phyloP scores from a whole-genome alignment of 2,329 filamentous ascomycete genomes.

The Curvularia sp. region DNA sequence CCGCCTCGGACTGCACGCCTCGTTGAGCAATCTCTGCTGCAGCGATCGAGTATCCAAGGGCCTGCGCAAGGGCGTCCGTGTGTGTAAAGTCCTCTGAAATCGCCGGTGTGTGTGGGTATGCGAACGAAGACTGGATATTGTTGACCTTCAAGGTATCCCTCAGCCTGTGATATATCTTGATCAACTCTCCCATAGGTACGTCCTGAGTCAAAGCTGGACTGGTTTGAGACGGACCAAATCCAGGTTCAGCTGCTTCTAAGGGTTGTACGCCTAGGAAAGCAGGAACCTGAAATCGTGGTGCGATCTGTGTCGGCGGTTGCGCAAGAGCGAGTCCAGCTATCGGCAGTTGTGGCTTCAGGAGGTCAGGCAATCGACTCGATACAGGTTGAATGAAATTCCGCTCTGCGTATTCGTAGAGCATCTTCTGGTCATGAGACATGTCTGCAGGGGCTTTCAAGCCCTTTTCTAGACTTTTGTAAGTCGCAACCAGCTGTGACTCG shows the following conservation, averaged over 20 bases:
- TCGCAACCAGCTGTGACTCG: conserved; percentile 62
- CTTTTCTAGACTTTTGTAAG: conserved; percentile 55
- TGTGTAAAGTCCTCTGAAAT: conserved; percentile 58
- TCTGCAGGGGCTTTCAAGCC: conserved; percentile 33
- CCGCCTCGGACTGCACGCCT: conserved; percentile 74
- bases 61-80: conserved; percentile 67
- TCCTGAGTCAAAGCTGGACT: conserved; percentile 26
- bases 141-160: conserved; percentile 63
- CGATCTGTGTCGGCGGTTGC: conserved; percentile 9
- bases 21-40: conserved; percentile 91
- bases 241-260: conserved; percentile 35
- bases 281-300: conserved; percentile 42
- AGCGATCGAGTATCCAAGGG: conserved; percentile 84
- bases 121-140: conserved; percentile 57
- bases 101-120: conserved; percentile 52
- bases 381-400: conserved; percentile 60
- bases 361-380: conserved; percentile 51
- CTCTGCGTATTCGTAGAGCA: conserved; percentile 61
- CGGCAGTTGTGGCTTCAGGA: conserved; percentile 36
- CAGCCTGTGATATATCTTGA: conserved; percentile 64
- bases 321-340: conserved; percentile 24
- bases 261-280: conserved; percentile 38
- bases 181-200: conserved; percentile 55
- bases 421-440: conserved; percentile 53
- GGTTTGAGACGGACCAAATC: conserved; percentile 33